Evolutionary conservation across 2,329 filamentous ascomycete species (phyloP), one percentile per base, ranked within the genome.

Genomic region (Xenoacremonium recifei): DNA sequence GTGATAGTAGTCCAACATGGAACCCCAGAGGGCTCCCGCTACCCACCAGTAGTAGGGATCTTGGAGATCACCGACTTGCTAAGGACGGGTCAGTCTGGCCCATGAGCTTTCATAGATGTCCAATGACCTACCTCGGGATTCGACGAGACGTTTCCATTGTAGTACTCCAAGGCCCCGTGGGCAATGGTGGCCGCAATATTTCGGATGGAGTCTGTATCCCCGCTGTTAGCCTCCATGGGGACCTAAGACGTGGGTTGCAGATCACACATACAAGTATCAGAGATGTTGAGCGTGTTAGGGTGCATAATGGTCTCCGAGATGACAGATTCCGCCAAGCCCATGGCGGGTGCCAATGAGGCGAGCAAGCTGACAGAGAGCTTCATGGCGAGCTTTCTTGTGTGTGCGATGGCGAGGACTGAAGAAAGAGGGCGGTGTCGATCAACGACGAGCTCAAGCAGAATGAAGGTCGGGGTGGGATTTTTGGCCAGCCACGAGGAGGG

Each of bases 41-140:
- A 83, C 76, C 82, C 81, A 85, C 79, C 79, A 84, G 67, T 81
- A 89, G 57, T 85, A 84, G 18, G 84, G 84, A 20, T 72, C 62
- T 3, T 81, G 79, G 21, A 90, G 72, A 51, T 85, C 77, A 39
- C 75, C 82, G 32, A 84, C 73, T 7, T 75, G 73, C 64, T 80
- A 18, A 4, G 19, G 33, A 12, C 20, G 17, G 6, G 36, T 52
- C 12, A 48, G 44, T n/a, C n/a, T n/a, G n/a, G n/a, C n/a, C n/a
- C n/a, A n/a, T n/a, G n/a, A n/a, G n/a, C n/a, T n/a, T n/a, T n/a
- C n/a, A n/a, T n/a, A n/a, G n/a, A n/a, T n/a, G n/a, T n/a, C n/a
- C n/a, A n/a, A 18, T 13, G 23, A 13, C 63, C 30, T 63, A 74
- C 71, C 33, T 68, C 59, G 33, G 71, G 64, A 11, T 69, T 74